Evolutionary conservation across 129 eudicot species (phyloP), one percentile per base, ranked within the genome.

Genomic region (Artemisia tridentata): DNA sequence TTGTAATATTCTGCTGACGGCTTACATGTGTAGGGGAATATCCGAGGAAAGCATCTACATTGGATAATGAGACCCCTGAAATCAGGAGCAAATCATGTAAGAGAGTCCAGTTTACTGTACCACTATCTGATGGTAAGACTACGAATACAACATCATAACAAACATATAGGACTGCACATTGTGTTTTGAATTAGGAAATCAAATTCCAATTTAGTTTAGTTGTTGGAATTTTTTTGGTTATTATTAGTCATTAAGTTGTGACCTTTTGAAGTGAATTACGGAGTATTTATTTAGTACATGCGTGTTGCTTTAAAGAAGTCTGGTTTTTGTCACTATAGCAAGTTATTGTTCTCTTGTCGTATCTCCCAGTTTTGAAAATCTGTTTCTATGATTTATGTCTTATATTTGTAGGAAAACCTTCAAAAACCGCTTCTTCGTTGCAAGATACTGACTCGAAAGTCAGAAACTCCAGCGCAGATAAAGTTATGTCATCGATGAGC

Each of bases 41-140:
- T 78, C 78, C 38, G 41, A 75, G 11, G 21, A 68, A 53, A 56
- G 65, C 18, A 67, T 67, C 76, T 60, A 9, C 67, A 55, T 65
- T 41, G 19, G 72, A 83, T 71, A 62, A 56, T 68, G 77, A 71
- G 50, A 75, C 63, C 20, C 56, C 64, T 13, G 75, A 59, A n/a
- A 47, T 56, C 11, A 25, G 27, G 68, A 64, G 75, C 48, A 65
- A 65, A 49, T 48, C 69, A 19, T 64, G 70, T 41, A 67, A 67
- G 75, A 66, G 84, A 52, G 61, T 72, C 48, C 52, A 69, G 25
- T 57, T 73, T 41, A 74, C 45, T 47, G 65, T 12, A 66, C 74
- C 72, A 62, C 70, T 61, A 65, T 62, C 80, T 74, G 25, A 77
- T 65, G 86, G 91, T 83, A 72, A 45, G 80, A 63, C 34, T 67